A percentile compares a stretch with the other conserved stretches of the same genome.
Conservation (phyloP, 129 eudicot genomes). For the Helianthus tuberosus region DNA sequence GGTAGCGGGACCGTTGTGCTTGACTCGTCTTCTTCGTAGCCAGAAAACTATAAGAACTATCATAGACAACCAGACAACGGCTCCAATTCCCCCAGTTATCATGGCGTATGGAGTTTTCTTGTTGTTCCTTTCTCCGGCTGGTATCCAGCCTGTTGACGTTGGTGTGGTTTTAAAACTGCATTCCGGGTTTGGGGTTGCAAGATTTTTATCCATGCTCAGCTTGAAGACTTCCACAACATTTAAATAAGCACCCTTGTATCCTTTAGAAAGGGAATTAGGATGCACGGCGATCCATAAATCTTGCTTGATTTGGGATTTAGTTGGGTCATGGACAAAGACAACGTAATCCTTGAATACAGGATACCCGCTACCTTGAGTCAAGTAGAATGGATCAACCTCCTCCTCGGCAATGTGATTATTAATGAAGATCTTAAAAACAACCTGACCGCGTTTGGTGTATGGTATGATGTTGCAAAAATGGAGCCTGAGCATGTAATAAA, state of each 20-base stretch:
- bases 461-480: conserved; percentile 59
- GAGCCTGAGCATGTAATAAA: conserved; percentile 50
- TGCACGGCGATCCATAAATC: no score
- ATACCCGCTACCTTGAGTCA: no score
- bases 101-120: background rate
- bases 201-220: conserved; percentile 37
- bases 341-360: no score
- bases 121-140: background rate
- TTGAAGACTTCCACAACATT: conserved; percentile 18
- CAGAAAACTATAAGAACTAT: background rate
- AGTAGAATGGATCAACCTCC: no score
- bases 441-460: no score
- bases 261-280: no score
- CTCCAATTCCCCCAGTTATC: conserved; percentile 29
- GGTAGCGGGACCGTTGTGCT: conserved; percentile 6
- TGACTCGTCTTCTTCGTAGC: background rate
- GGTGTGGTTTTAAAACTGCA: conserved; percentile 1
- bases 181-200: conserved; percentile 49
- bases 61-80: conserved; percentile 5
- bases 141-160: background rate
- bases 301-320: no score
- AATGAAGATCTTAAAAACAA: no score
- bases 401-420: no score
- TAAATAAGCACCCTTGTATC: no score
- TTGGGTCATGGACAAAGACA: no score